Conservation (phyloP, 208 protist species). For the Acanthamoeba culbertsoni region DNA sequence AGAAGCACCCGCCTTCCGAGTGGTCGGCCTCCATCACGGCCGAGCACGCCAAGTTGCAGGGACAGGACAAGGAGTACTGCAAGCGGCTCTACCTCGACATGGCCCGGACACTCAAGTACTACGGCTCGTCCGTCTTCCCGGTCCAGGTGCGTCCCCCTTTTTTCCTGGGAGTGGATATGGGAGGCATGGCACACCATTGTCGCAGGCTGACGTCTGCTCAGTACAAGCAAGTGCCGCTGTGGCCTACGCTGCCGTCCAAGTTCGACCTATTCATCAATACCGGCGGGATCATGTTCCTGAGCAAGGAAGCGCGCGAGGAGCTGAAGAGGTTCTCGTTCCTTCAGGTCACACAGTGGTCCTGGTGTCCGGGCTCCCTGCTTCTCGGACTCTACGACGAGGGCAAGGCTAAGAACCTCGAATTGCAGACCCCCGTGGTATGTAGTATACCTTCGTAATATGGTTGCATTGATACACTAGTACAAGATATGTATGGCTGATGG, state of each 20-base stretch:
- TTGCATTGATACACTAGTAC: too few species aligned
- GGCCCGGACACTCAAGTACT: constrained; percentile 38
- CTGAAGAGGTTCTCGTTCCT: constrained; percentile 50
- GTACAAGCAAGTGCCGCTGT: not conserved
- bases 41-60: constrained; percentile 4
- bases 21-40: not conserved
- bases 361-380: constrained; percentile 39
- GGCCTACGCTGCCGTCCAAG: constrained; percentile 6
- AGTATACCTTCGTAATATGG: not conserved
- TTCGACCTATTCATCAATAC: constrained; percentile 58
- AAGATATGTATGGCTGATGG: not conserved
- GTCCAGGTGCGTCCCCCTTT: not conserved
- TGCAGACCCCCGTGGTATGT: constrained; percentile 53
- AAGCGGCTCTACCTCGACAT: constrained; percentile 2
- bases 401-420: constrained; percentile 28
- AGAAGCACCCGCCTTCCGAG: not conserved
- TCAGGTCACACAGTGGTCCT: constrained; percentile 55
- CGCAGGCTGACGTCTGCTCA: not conserved
- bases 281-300: constrained; percentile 1
- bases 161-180: too few species aligned
- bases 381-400: constrained; percentile 54
- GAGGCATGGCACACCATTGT: not conserved
- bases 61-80: not conserved
- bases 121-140: constrained; percentile 44
- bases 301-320: constrained; percentile 21